Base-by-base conservation (phyloP, 768 basidiomycete genomes). In the Pleurotus tuber-regium region DNA sequence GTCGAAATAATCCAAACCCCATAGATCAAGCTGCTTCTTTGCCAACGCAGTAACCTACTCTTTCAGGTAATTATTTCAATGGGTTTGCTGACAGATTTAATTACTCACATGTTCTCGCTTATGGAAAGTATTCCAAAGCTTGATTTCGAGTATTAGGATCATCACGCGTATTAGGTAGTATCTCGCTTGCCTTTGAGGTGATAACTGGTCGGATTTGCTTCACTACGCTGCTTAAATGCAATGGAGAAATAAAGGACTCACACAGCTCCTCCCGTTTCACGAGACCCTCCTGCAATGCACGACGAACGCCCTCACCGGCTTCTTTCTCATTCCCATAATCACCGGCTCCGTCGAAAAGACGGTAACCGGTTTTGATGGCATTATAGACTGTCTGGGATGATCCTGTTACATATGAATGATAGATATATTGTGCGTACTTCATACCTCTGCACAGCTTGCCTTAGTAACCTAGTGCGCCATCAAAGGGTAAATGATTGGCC, bases 121-220 rank as follows among this genome's bases (percentile, higher is more conserved):
- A 63, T 96, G 91, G 75, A 86, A 90, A 4, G 89, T 90, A 69
- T 93, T 94, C 92, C 92, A 94, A 29, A 93, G 73, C 84, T 86
- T 57, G 50, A 41, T 38, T n/a, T n/a, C n/a, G n/a, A 30, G 12
- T 28, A 24, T 8, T 28, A 40, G 35, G 2, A 14, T 29, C 3
- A 11, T 30, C n/a, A 33, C 4, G 24, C 28, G 24, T 38, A 40
- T 44, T 42, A 14, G 25, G 18, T 2, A 21, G 26, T 35, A 48
- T 25, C 14, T 12, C 11, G 8, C 68, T 59, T 59, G 68, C 85
- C 81, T 94, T 94, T 57, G 89, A 89, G 44, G 89, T 91, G 58
- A 95, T 87, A 67, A 89, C 87, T 89, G 57, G 31, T 87, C 87
- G 47, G 88, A 90, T 56, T 92, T 87, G 66, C 86, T 84, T 88